phyloP scores from a whole-genome alignment of 106 monocot genomes.

The Phalaenopsis equestris region DNA sequence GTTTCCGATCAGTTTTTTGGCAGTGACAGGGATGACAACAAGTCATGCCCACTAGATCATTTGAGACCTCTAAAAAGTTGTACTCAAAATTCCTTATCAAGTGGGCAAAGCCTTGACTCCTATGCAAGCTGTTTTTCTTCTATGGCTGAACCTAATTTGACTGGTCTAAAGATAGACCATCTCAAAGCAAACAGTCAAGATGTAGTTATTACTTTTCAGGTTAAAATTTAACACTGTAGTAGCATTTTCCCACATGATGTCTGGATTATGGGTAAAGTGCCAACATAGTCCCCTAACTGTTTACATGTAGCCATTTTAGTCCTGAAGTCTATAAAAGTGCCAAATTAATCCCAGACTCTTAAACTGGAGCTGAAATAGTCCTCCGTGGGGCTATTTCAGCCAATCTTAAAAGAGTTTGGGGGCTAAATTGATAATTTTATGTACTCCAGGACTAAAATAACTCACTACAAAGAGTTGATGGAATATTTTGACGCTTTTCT shows the following conservation, averaged over 20 bases:
- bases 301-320: too few relatives aligned
- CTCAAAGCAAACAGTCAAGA: conserved; percentile 55
- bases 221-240: conserved; percentile 19
- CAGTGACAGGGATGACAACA: conserved; percentile 1
- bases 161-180: conserved; percentile 24
- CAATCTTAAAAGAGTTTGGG: too few relatives aligned
- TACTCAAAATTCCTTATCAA: conserved; percentile 9
- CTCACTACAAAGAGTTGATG: too few relatives aligned
- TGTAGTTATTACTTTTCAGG: conserved; percentile 54
- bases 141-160: conserved; percentile 15
- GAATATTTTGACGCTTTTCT: too few relatives aligned
- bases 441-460: too few relatives aligned
- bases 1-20: conserved; percentile 14
- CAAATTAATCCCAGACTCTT: too few relatives aligned
- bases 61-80: conserved; percentile 10
- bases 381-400: too few relatives aligned
- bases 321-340: too few relatives aligned
- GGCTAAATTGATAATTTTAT: too few relatives aligned
- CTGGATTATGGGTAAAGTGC: neutral
- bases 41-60: conserved; percentile 10
- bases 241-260: neutral
- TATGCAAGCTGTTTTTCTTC: conserved; percentile 44
- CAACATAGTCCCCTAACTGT: too few relatives aligned
- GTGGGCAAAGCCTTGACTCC: conserved; percentile 19
- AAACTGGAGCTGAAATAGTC: too few relatives aligned